Conservation (phyloP, 345 rosid genomes). For the Citrus sp. region DNA sequence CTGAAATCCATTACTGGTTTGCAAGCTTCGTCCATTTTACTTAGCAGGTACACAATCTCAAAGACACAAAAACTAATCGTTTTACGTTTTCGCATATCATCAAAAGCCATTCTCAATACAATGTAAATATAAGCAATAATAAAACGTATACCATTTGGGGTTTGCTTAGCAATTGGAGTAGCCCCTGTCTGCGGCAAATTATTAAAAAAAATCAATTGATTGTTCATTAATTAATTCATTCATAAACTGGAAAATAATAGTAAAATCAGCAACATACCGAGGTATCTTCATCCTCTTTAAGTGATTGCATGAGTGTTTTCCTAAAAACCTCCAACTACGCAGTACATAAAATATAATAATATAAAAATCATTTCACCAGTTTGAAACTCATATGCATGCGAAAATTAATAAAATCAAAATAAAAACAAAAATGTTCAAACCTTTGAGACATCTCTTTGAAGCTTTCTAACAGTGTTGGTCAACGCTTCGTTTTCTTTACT, state of each 20-base stretch:
- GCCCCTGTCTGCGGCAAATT: slow-evolving; percentile 47
- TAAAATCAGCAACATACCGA: slow-evolving; percentile 32
- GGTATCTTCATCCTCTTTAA: slow-evolving; percentile 77
- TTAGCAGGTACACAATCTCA: not conserved
- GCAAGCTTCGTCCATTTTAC: not conserved
- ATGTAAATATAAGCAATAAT: not conserved
- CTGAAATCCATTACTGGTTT: not conserved
- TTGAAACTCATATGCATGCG: not conserved
- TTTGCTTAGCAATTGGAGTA: slow-evolving; percentile 64
- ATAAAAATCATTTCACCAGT: not conserved
- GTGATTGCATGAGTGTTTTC: slow-evolving; percentile 90
- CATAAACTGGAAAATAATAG: not conserved
- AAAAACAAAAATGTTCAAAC: slow-evolving; percentile 5
- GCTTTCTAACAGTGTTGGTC: slow-evolving; percentile 66
- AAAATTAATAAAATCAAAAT: not conserved
- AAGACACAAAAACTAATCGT: not conserved
- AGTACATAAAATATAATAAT: not conserved
- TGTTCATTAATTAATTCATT: slow-evolving; percentile 4
- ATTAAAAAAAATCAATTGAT: not conserved
- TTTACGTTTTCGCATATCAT: not conserved
- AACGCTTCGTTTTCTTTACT: slow-evolving; percentile 61
- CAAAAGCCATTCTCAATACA: not conserved
- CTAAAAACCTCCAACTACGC: slow-evolving; percentile 83
- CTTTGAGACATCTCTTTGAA: slow-evolving; percentile 92
- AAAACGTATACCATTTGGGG: slow-evolving; percentile 47